phyloP scores from a whole-genome alignment of 805 yeast species.

The Alloascoidea africana region DNA sequence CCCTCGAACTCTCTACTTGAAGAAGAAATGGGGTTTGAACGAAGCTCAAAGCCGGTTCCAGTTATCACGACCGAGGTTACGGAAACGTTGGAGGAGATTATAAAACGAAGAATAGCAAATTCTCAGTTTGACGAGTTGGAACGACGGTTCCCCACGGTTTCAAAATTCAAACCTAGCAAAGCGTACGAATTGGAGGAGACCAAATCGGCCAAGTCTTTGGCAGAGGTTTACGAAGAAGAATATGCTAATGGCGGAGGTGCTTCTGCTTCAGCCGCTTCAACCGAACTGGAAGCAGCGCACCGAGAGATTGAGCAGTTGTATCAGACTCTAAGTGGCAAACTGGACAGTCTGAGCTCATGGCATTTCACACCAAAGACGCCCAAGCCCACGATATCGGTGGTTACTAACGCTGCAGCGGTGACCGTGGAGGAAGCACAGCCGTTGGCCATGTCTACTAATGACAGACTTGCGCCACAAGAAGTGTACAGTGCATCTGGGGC shows the following conservation, averaged over 20 bases:
- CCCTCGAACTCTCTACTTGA: constrained; percentile 74
- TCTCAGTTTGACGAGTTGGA: constrained; percentile 75
- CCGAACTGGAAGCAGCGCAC: constrained; percentile 51
- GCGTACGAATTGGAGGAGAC: constrained; percentile 61
- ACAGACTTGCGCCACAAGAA: constrained; percentile 90
- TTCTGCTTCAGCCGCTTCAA: background rate
- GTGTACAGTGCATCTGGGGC: constrained; percentile 35
- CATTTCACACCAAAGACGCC: constrained; percentile 88
- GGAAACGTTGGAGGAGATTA: constrained; percentile 76
- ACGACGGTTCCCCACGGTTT: constrained; percentile 48
- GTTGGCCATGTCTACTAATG: constrained; percentile 53
- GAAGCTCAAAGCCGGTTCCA: constrained; percentile 92
- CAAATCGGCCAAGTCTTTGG: constrained; percentile 76
- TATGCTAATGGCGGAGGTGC: constrained; percentile 29
- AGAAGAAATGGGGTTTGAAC: constrained; percentile 77
- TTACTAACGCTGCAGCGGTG: constrained; percentile 69
- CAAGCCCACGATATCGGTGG: constrained; percentile 64
- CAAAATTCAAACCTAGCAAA: constrained; percentile 39
- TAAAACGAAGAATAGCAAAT: constrained; percentile 63
- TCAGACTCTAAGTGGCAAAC: constrained; percentile 44
- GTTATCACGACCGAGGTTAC: constrained; percentile 84
- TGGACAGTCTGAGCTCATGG: constrained; percentile 88
- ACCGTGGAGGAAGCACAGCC: constrained; percentile 97
- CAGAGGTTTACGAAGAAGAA: constrained; percentile 86
- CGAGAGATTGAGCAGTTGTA: constrained; percentile 60